A percentile compares a stretch with the other conserved stretches of the same genome.
These are phyloP conservation scores for Suillus placidus DNA, from an alignment of 768 basidiomycete genomes.

Conservation along the genomic window DNA sequence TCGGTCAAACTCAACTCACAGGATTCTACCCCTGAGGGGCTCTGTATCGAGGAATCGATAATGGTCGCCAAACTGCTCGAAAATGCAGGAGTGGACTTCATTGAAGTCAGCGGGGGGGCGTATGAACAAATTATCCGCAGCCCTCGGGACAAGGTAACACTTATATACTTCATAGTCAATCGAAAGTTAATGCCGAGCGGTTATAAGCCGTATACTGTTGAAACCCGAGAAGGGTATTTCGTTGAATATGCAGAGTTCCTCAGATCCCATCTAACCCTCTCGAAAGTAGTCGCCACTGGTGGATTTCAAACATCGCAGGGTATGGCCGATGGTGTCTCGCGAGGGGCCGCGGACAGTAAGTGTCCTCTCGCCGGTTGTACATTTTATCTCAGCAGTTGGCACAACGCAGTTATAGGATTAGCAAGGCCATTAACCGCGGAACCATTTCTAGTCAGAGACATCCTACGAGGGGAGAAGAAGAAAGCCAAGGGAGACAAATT, in stretches of 20 bases:
- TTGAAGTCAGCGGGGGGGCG: constrained; percentile 44
- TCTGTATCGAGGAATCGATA: constrained; percentile 36
- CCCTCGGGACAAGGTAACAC: constrained; percentile 17
- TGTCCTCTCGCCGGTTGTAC: not conserved
- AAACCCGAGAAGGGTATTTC: constrained; percentile 32
- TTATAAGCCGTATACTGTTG: constrained; percentile 16
- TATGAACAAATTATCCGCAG: constrained; percentile 31
- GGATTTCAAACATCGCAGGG: constrained; percentile 32
- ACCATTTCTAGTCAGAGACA: constrained; percentile 31
- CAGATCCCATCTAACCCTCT: constrained; percentile 25
- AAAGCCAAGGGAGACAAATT: constrained; percentile 30
- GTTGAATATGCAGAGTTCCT: constrained; percentile 34
- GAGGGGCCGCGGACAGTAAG: constrained; percentile 31
- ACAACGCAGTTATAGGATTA: constrained; percentile 30
- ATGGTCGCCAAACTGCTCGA: constrained; percentile 37
- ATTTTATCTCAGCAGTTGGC: not conserved
- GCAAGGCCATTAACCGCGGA: constrained; percentile 35
- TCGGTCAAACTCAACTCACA: constrained; percentile 39
- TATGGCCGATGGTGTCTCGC: constrained; percentile 32
- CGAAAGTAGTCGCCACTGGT: constrained; percentile 34
- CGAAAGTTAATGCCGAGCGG: not conserved
- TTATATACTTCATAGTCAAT: not conserved
- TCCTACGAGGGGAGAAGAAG: constrained; percentile 27
- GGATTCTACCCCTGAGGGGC: constrained; percentile 31
- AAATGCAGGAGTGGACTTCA: constrained; percentile 38